A percentile compares a stretch with the other conserved stretches of the same genome.
Evolutionary conservation across 139 green algal species (phyloP).

Genomic region (Chlamydomonas incerta): DNA sequence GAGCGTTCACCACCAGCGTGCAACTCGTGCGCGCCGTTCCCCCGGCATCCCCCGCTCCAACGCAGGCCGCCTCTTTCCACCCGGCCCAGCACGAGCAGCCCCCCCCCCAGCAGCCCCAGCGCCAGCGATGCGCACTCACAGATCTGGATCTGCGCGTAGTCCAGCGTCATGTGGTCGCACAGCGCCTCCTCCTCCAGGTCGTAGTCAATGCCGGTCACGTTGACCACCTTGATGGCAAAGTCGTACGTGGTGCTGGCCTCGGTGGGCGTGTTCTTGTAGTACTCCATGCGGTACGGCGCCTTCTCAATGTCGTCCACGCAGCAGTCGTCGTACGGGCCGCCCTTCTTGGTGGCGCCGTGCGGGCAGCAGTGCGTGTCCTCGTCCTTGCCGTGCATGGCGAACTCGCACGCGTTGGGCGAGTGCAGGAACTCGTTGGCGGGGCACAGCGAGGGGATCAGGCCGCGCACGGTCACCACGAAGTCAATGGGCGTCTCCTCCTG

Average conservation of each 20-base stretch:
- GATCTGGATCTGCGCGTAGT: constrained; percentile 50
- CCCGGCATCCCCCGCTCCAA: no score
- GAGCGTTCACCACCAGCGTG: no score
- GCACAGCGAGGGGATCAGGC: constrained; percentile 40
- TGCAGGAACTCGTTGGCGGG: constrained; percentile 45
- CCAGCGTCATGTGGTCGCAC: constrained; percentile 56
- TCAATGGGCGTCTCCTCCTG: constrained; percentile 7
- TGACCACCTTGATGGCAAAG: constrained; percentile 42
- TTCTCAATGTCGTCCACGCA: constrained; percentile 54
- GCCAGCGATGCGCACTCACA: constrained; percentile 39
- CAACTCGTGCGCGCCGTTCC: no score
- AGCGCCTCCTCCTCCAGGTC: constrained; percentile 20
- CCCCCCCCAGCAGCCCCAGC: neutral
- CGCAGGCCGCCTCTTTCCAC: no score
- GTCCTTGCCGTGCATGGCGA: constrained; percentile 54
- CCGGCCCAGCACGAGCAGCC: neutral
- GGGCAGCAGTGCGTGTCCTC: constrained; percentile 55
- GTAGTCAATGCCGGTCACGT: constrained; percentile 7
- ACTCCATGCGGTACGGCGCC: constrained; percentile 51
- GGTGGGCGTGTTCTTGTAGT: neutral
- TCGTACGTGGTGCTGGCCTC: neutral
- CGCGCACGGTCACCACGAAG: constrained; percentile 50
- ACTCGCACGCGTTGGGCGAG: constrained; percentile 54
- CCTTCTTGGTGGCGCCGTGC: constrained; percentile 40
- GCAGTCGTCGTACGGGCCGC: constrained; percentile 41